Base-by-base conservation (phyloP, 768 basidiomycete genomes). In the Kwoniella mangroviensis region DNA sequence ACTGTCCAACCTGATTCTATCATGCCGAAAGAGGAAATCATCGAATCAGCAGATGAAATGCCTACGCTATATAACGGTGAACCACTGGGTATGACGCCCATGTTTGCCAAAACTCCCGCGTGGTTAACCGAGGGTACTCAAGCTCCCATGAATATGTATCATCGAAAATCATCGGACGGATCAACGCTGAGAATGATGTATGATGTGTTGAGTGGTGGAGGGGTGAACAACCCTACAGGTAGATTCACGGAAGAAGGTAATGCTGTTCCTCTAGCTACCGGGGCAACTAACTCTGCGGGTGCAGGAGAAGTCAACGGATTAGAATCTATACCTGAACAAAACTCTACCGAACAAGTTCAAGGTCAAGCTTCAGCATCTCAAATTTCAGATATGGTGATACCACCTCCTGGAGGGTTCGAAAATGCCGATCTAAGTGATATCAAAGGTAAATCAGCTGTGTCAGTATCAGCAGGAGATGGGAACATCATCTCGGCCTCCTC, bases 111-210 rank as follows among this genome's bases (percentile, higher is more conserved):
- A 2, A 71, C 75, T 13, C 75, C 75, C 3, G 69, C 77, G 1
- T 79, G 77, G 77, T 66, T 79, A 43, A 76, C 75, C 0, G 73
- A 79, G 53, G 71, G 71, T 7, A 73, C 60, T 11, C 70, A 71
- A 17, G 68, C 63, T 13, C 69, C 73, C 10, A 58, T 78, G 41
- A 65, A 74, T 11, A 75, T 76, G 56, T 77, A 79, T 65, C 75
- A 75, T 53, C 74, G 79, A 24, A 80, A 80, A 51, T 74, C 71
- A 19, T 70, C 68, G 52, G 79, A 80, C 41, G 76, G 69, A 12
- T 52, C 68, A 4, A 69, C 76, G 12, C 65, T 75, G n/a, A 57
- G 70, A 34, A 51, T 80, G 51, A 78, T 80, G 76, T 66, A 78
- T 40, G 79, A 75, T 43, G 79, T 73, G 0, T 40, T 78, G 21